Conservation (phyloP, 495 filamentous ascomycete species). For the Aspergillus cavernicola region DNA sequence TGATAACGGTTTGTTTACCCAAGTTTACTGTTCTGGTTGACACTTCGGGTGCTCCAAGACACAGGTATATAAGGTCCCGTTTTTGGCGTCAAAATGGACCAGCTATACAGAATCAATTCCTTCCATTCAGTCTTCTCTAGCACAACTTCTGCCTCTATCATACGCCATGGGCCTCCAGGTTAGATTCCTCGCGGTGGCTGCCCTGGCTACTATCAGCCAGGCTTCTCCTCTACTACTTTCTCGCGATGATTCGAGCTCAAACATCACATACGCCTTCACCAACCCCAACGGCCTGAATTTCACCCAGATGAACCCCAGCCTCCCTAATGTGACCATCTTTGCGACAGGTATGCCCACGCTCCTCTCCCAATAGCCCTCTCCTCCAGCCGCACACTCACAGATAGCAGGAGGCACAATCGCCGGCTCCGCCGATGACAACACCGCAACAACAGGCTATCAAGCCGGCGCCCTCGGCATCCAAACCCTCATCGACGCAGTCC, state of each 20-base stretch:
- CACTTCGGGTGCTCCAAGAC: not conserved
- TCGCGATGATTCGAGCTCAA: constrained; percentile 12
- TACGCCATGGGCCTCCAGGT: constrained; percentile 20
- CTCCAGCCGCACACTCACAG: not conserved
- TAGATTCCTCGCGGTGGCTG: constrained; percentile 19
- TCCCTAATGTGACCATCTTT: constrained; percentile 50
- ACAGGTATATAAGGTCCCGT: constrained; percentile 2
- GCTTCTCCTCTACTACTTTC: constrained; percentile 27
- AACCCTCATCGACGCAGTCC: constrained; percentile 37
- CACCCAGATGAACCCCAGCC: constrained; percentile 39
- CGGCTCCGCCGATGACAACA: constrained; percentile 35
- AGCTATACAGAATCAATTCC: not conserved
- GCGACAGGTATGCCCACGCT: constrained; percentile 31
- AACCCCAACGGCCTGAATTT: constrained; percentile 33
- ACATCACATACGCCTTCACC: constrained; percentile 26
- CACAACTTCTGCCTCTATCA: not conserved
- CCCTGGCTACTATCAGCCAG: constrained; percentile 21
- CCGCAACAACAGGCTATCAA: constrained; percentile 45
- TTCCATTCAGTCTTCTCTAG: not conserved
- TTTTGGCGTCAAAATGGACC: not conserved
- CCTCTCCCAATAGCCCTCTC: no score
- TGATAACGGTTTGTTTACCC: constrained; percentile 8
- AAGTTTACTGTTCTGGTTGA: not conserved
- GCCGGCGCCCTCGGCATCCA: constrained; percentile 41
- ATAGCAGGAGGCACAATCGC: constrained; percentile 45